phyloP scores from a whole-genome alignment of 1,284 basidiomycete genomes.

The Pseudozyma sp. region DNA sequence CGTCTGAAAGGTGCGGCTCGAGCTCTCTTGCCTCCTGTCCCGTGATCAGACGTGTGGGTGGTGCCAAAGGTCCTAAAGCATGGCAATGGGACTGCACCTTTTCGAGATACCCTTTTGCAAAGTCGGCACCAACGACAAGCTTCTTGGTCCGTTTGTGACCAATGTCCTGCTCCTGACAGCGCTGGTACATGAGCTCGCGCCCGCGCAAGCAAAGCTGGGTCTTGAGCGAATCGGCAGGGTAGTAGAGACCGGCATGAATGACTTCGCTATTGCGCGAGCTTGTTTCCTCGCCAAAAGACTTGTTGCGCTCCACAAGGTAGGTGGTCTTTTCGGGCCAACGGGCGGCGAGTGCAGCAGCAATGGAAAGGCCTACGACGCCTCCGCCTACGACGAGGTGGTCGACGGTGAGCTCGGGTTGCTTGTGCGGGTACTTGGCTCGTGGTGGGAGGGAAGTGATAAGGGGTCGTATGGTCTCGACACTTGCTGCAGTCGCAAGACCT shows the following conservation, averaged over 20 bases:
- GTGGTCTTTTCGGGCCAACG: slow-evolving; percentile 80
- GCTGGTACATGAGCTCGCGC: slow-evolving; percentile 83
- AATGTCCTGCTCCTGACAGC: slow-evolving; percentile 78
- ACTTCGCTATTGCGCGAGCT: slow-evolving; percentile 93
- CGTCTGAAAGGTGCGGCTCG: slow-evolving; percentile 82
- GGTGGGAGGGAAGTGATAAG: slow-evolving; percentile 49
- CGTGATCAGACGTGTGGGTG: slow-evolving; percentile 75
- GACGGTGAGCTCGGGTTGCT: slow-evolving; percentile 78
- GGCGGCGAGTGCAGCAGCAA: slow-evolving; percentile 80
- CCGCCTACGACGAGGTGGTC: slow-evolving; percentile 94
- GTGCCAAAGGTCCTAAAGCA: slow-evolving; percentile 68
- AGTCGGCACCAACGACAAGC: slow-evolving; percentile 67
- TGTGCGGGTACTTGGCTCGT: slow-evolving; percentile 37
- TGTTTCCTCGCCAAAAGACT: slow-evolving; percentile 62
- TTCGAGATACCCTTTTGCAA: slow-evolving; percentile 48
- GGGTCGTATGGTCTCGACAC: slow-evolving; percentile 14
- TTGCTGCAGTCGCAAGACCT: slow-evolving; percentile 23
- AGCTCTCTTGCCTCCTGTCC: slow-evolving; percentile 79
- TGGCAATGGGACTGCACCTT: slow-evolving; percentile 50
- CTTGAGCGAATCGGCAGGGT: slow-evolving; percentile 86
- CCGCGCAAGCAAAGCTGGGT: slow-evolving; percentile 88
- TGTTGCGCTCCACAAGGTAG: slow-evolving; percentile 85
- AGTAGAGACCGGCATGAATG: slow-evolving; percentile 81
- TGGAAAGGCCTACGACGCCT: slow-evolving; percentile 88
- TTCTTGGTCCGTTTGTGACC: slow-evolving; percentile 84